phyloP scores from a whole-genome alignment of 1,139 yeast genomes.

The Sugiyamaella novakii region DNA sequence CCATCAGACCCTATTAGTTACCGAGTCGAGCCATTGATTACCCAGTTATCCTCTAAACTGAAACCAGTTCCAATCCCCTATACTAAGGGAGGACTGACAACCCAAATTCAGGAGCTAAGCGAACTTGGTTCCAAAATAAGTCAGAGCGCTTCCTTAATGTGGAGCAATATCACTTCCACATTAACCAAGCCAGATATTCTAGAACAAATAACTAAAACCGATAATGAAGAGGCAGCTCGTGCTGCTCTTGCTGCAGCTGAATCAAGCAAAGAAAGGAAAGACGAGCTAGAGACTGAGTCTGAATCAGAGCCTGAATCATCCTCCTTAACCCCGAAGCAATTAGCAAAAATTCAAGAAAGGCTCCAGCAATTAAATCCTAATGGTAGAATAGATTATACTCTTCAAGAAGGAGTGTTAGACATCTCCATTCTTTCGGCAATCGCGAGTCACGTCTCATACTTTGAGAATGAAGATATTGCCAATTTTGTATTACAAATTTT shows the following conservation, averaged over 20 bases:
- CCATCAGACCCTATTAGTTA: slow-evolving; percentile 90
- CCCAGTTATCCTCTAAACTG: slow-evolving; percentile 54
- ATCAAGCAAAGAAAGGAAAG: slow-evolving; percentile 4
- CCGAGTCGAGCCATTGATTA: slow-evolving; percentile 78
- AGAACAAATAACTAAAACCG: slow-evolving; percentile 17
- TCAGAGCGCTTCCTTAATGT: slow-evolving; percentile 51
- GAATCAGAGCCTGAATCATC: neutral
- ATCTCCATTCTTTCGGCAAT: slow-evolving; percentile 76
- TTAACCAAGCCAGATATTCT: slow-evolving; percentile 15
- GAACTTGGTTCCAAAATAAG: slow-evolving; percentile 49
- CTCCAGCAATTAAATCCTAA: slow-evolving; percentile 51
- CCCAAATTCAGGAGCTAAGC: slow-evolving; percentile 46
- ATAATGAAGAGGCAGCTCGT: slow-evolving; percentile 13
- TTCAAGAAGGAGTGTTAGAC: slow-evolving; percentile 81
- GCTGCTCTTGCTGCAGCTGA: slow-evolving; percentile 6
- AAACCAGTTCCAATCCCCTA: slow-evolving; percentile 65
- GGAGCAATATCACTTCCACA: slow-evolving; percentile 35
- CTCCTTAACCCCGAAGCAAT: slow-evolving; percentile 23
- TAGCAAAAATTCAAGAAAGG: slow-evolving; percentile 34
- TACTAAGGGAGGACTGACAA: slow-evolving; percentile 51
- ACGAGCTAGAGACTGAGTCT: neutral
- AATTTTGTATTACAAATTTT: slow-evolving; percentile 58
- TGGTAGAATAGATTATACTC: slow-evolving; percentile 79
- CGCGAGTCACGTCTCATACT: slow-evolving; percentile 84
- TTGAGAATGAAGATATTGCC: slow-evolving; percentile 84